These are phyloP conservation scores for Haberlea rhodopensis DNA, from an alignment of 257 asterid genomes.

Conservation along the genomic window DNA sequence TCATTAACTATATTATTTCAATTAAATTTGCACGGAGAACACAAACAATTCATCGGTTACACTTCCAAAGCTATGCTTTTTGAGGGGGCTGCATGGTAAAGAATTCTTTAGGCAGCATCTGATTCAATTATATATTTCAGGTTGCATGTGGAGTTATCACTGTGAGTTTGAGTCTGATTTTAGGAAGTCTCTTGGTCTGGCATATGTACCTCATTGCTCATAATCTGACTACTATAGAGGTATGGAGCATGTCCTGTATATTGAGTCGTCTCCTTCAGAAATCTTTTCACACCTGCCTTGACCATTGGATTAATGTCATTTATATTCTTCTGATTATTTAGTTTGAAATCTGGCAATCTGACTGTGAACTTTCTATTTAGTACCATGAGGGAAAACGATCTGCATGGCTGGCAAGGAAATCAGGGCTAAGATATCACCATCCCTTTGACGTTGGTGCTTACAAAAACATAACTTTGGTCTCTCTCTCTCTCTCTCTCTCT, in stretches of 20 bases:
- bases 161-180: conserved; percentile 46
- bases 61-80: neutral
- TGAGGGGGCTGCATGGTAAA: neutral
- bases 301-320: neutral
- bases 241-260: conserved; percentile 26
- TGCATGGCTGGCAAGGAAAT: conserved; percentile 88
- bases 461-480: conserved; percentile 68
- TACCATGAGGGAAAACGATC: conserved; percentile 73
- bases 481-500: conserved; percentile 31
- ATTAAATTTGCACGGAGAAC: neutral
- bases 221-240: conserved; percentile 96
- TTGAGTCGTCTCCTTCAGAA: neutral
- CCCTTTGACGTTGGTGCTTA: conserved; percentile 70
- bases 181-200: conserved; percentile 78
- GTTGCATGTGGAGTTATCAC: conserved; percentile 47
- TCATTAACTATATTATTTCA: neutral
- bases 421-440: conserved; percentile 75
- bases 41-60: neutral
- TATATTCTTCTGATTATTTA: conserved; percentile 5
- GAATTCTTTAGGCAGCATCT: conserved; percentile 14
- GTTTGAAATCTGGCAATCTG: conserved; percentile 21
- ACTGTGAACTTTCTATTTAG: conserved; percentile 37
- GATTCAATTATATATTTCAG: conserved; percentile 37
- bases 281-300: neutral
- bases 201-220: conserved; percentile 72